Evolutionary conservation across 805 yeast genomes (phyloP), one percentile per base, ranked within the genome.

Genomic region (Cyberlindnera japonica): DNA sequence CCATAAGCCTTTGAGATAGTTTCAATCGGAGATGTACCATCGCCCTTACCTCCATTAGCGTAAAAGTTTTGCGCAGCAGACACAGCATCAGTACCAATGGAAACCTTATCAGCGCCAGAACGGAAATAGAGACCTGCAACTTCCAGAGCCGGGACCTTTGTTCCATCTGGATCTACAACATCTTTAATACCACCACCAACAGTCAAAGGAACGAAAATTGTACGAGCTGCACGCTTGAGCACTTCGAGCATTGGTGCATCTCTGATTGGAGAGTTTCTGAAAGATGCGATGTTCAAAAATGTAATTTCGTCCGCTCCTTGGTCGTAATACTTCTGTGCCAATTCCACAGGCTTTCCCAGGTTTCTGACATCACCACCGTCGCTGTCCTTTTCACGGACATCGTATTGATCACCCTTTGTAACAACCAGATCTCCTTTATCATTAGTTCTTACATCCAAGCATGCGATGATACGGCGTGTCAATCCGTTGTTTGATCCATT

Each of bases 231-330:
- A 44, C 69, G 67, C 47, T 75, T 78, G 49, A 93, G 69, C 3
- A 93, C 96, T 53, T 89, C 90, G 40, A 93, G 69, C 99, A 93
- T 93, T 20, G 99, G 99, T 37, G 91, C 80, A 59, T 93, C 99
- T 45, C 73, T 78, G 34, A 91, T 63, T 3, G 99, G 99, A 23
- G 95, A 88, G 63, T 90, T 87, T 62, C 98, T 76, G 67, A 93
- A 93, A 4, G 97, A 89, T 0, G 99, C 95, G 53, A 93, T 93
- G 59, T 93, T 93, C 51, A 93, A 71, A 54, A 93, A 93, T 0
- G 98, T 91, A 24, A 93, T 80, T 63, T 93, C 99, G 60, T 93
- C 99, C 0, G 99, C 98, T 21, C 99, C 99, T 64, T 93, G 97
- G 27, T 72, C 65, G 57, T 86, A 93, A 59, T 93, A 93, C 54